A percentile compares a stretch with the other conserved stretches of the same genome.
Evolutionary conservation across 495 filamentous ascomycete species (phyloP).

Genomic region (Acidomyces sp.): DNA sequence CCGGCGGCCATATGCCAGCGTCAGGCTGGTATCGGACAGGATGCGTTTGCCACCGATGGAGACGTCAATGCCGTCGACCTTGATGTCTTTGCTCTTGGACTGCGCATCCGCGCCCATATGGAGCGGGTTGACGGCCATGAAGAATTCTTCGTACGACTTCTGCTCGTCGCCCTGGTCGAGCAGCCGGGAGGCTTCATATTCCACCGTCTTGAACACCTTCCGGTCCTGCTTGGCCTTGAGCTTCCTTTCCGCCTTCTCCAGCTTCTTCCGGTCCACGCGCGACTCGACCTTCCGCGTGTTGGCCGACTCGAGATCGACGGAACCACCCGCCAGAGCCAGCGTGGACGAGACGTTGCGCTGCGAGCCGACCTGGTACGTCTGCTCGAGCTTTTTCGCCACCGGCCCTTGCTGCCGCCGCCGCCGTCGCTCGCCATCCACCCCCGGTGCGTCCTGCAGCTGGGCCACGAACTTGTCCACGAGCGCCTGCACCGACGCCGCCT

Average conservation of each 20-base stretch:
- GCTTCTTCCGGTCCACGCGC: conserved; percentile 94
- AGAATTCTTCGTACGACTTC: conserved; percentile 98
- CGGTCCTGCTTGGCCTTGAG: conserved; percentile 97
- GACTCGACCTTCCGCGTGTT: conserved; percentile 89
- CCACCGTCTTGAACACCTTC: conserved; percentile 93
- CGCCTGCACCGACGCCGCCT: conserved; percentile 62
- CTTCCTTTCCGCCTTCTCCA: conserved; percentile 97
- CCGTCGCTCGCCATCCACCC: conserved; percentile 51
- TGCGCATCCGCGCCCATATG: conserved; percentile 58
- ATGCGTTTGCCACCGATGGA: conserved; percentile 83
- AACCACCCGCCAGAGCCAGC: conserved; percentile 67
- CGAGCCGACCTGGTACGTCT: conserved; percentile 87
- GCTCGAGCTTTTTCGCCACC: conserved; percentile 74
- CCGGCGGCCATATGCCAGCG: conserved; percentile 80
- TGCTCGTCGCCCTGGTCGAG: conserved; percentile 68
- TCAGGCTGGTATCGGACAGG: conserved; percentile 75
- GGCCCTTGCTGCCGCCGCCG: conserved; percentile 54
- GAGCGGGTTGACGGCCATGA: conserved; percentile 96
- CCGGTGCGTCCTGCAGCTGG: conserved; percentile 60
- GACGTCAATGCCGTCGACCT: conserved; percentile 89
- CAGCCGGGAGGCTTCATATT: conserved; percentile 89
- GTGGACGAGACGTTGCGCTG: conserved; percentile 94
- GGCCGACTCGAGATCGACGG: conserved; percentile 86
- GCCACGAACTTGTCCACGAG: conserved; percentile 87
- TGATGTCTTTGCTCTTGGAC: conserved; percentile 97